These are phyloP conservation scores for Apodospora peruviana DNA, from an alignment of 495 filamentous ascomycete genomes.

Conservation along the genomic window DNA sequence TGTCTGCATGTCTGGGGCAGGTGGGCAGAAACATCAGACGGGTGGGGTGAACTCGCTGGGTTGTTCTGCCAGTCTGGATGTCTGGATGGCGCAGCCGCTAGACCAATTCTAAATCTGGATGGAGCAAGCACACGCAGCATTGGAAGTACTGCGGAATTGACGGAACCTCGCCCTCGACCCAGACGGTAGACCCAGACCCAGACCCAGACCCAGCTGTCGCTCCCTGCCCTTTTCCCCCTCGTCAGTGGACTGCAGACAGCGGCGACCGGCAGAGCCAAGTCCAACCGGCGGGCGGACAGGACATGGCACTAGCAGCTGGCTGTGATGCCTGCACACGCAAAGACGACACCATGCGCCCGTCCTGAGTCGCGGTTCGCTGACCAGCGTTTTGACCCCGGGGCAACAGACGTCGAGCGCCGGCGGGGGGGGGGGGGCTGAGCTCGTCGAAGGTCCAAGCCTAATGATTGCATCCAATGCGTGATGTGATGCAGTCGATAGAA, in stretches of 20 bases:
- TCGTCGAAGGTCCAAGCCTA: neutral
- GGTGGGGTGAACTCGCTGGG: constrained; percentile 25
- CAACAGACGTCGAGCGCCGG: constrained; percentile 7
- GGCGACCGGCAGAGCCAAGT: neutral
- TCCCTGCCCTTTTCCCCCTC: neutral
- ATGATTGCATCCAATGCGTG: constrained; percentile 1
- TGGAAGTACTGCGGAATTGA: constrained; percentile 22
- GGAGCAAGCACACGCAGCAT: constrained; percentile 12
- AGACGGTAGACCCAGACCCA: no score
- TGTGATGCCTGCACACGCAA: constrained; percentile 12
- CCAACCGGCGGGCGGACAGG: constrained; percentile 4
- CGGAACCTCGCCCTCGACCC: constrained; percentile 14
- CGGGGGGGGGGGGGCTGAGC: constrained; percentile 2
- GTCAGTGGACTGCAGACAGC: neutral
- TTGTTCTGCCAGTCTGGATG: no score
- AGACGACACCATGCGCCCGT: constrained; percentile 7
- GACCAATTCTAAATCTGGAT: constrained; percentile 30
- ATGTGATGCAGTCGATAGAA: constrained; percentile 1
- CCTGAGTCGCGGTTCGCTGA: constrained; percentile 16
- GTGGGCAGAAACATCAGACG: constrained; percentile 44
- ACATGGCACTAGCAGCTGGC: constrained; percentile 17
- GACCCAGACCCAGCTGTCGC: neutral
- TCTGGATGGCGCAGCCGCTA: constrained; percentile 28
- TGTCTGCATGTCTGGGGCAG: constrained; percentile 46
- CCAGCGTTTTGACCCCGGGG: constrained; percentile 14